Base-by-base conservation (phyloP, 768 basidiomycete species). In the Tricholomella constricta region DNA sequence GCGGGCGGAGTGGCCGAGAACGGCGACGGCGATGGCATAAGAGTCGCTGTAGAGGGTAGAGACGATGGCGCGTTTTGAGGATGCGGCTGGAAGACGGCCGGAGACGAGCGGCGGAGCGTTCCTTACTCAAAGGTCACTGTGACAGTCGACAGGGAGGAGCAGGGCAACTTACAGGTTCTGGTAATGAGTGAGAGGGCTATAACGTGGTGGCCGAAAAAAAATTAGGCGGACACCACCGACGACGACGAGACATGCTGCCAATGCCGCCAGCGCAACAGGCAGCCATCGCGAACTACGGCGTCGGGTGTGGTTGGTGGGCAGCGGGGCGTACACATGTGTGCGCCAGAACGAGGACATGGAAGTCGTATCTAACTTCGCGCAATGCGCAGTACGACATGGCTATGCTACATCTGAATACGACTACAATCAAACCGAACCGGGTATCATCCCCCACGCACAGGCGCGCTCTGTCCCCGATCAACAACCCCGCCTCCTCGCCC, bases 31-130 rank as follows among this genome's bases (percentile, higher is more conserved):
- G 36, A 67, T 59, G 27, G 64, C 63, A 44, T 62, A 69, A 2
- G 61, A 64, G 46, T 71, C 65, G 22, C 62, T 65, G 48, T 71
- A 69, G 7, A 70, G 54, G 1, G 66, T 54, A 17, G 69, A 60
- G 2, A 67, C 62, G 17, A 69, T 52, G 0, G 67, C 65, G 20
- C 61, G 63, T 20, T 51, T 52, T 19, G 44, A 32, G 12, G 36
- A 34, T 15, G 38, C 9, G 9, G 64, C 35, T 23, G 55, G 23
- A 8, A n/a, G 22, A 14, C 11, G 10, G 2, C n/a, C 44, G 29
- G 42, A 19, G 11, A 57, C 26, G 1, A 65, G 50, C 6, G 65
- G 58, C 3, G 66, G 47, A 0, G 55, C 38, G 34, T 62, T 51
- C 37, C 68, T 62, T 22, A n/a, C 6, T 11, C 45, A 4, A 27